Base-by-base conservation (phyloP, 2,329 filamentous ascomycete species). In the Rhexocercosporidium sp. region DNA sequence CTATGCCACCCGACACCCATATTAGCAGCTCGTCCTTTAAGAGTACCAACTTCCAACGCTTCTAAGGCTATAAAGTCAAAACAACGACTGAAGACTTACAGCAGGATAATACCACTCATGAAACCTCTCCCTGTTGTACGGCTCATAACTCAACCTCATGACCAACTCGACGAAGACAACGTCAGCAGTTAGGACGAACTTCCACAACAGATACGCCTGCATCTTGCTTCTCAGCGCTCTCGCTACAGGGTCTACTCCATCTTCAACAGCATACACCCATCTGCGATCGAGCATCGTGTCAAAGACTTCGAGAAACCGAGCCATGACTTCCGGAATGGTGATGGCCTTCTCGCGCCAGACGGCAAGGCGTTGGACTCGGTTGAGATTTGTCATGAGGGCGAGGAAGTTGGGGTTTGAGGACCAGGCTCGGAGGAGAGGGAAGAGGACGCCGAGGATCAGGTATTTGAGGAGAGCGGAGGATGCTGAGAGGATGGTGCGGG, bases 261-360 rank as follows among this genome's bases (percentile, higher is more conserved):
- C 29, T 1, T 31, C 53, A 1, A 3, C n/a, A 14, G 1, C 16
- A 8, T 37, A 56, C n/a, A 37, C 31, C 53, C 53, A 56, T 22
- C 25, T 56, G n/a, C 53, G 53, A 56, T 56, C 53, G 5, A 37
- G 25, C 16, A 56, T 56, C 53, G 53, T 39, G 9, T 56, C 53
- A 1, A 56, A 11, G 29, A 56, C 53, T 14, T 56, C 53, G 46
- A 49, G 20, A 49, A 14, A 49, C n/a, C 20, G 20, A 22, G 3
- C 11, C 7, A 25, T 12, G n/a, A 22, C n/a, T 14, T 20, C 44
- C 4, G 53, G 53, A 1, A 18, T 34, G 31, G 7, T 11, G 51
- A 56, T 20, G n/a, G 29, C 53, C 39, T 56, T 37, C 3, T 11
- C n/a, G 53, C 53, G 53, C 53, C 53, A 56, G 53, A 22, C 20